A percentile compares a stretch with the other conserved stretches of the same genome.
Conservation (phyloP, 768 basidiomycete species). For the Tulasnella sp. region DNA sequence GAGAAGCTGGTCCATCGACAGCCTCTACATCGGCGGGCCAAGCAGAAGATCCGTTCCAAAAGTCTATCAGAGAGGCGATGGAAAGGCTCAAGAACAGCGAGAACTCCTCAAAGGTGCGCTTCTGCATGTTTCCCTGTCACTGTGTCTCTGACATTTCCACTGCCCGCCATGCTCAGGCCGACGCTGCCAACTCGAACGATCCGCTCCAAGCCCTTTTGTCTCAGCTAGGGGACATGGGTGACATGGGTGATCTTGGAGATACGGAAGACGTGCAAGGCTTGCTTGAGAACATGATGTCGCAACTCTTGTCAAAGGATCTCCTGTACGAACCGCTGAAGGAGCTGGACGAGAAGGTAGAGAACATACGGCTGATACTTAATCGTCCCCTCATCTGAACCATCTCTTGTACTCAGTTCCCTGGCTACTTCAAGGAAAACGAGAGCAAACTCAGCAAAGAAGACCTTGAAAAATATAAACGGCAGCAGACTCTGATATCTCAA, state of each 20-base stretch:
- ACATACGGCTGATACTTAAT: neutral
- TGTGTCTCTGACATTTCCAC: neutral
- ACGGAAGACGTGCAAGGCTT: conserved; percentile 52
- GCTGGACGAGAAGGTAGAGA: conserved; percentile 50
- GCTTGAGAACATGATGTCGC: conserved; percentile 73
- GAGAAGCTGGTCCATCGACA: conserved; percentile 21
- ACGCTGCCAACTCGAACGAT: conserved; percentile 32
- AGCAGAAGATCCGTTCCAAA: conserved; percentile 49
- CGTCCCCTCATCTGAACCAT: neutral
- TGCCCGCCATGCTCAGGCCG: conserved; percentile 18
- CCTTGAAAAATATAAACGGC: conserved; percentile 53
- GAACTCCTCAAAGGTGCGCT: conserved; percentile 42
- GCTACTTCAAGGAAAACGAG: conserved; percentile 55
- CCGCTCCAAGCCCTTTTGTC: conserved; percentile 46
- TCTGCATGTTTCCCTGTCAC: neutral
- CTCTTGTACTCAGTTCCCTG: conserved; percentile 56
- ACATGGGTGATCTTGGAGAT: conserved; percentile 30
- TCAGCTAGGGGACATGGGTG: conserved; percentile 38
- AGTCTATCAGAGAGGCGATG: conserved; percentile 62
- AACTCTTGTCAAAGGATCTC: conserved; percentile 72
- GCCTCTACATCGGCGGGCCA: conserved; percentile 21
- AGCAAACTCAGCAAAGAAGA: conserved; percentile 50
- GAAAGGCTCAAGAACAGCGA: conserved; percentile 66
- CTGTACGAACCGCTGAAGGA: conserved; percentile 85
- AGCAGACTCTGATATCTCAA: conserved; percentile 47